Conservation (phyloP, 108 stramenopile species). For the Cyclotella distinguenda region DNA sequence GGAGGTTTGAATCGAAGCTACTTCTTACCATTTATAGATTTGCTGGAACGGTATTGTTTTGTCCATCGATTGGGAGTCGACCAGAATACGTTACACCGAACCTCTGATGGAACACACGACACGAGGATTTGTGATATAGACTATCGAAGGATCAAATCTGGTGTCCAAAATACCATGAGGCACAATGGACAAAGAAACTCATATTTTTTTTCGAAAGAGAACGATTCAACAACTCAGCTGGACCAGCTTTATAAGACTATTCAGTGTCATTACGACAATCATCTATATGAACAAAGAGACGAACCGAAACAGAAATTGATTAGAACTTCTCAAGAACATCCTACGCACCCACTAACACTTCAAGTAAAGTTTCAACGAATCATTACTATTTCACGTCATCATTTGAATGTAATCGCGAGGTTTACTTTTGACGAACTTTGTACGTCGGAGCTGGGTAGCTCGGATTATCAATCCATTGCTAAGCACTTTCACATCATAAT, state of each 20-base stretch:
- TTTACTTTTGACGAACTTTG: slow-evolving; percentile 94
- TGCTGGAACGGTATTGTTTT: slow-evolving; percentile 76
- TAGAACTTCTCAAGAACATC: slow-evolving; percentile 13
- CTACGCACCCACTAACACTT: slow-evolving; percentile 9
- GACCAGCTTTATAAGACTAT: slow-evolving; percentile 27
- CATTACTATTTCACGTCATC: slow-evolving; percentile 38
- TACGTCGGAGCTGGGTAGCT: slow-evolving; percentile 78
- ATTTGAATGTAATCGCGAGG: slow-evolving; percentile 43
- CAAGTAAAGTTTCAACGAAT: slow-evolving; percentile 55
- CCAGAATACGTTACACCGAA: neutral
- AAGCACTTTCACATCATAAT: slow-evolving; percentile 78
- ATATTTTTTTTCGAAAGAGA: slow-evolving; percentile 16
- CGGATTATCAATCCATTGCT: slow-evolving; percentile 92
- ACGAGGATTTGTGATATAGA: slow-evolving; percentile 11
- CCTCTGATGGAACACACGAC: neutral
- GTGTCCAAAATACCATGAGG: slow-evolving; percentile 1
- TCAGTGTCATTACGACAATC: neutral
- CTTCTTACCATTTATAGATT: slow-evolving; percentile 92
- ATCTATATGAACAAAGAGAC: neutral
- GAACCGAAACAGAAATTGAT: neutral
- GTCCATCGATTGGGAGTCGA: slow-evolving; percentile 61
- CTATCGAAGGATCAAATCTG: slow-evolving; percentile 37
- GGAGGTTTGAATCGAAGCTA: slow-evolving; percentile 94
- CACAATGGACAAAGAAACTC: slow-evolving; percentile 24
- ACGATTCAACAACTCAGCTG: slow-evolving; percentile 7